Base-by-base conservation (phyloP, 108 stramenopile species). In the Seminavis robusta region DNA sequence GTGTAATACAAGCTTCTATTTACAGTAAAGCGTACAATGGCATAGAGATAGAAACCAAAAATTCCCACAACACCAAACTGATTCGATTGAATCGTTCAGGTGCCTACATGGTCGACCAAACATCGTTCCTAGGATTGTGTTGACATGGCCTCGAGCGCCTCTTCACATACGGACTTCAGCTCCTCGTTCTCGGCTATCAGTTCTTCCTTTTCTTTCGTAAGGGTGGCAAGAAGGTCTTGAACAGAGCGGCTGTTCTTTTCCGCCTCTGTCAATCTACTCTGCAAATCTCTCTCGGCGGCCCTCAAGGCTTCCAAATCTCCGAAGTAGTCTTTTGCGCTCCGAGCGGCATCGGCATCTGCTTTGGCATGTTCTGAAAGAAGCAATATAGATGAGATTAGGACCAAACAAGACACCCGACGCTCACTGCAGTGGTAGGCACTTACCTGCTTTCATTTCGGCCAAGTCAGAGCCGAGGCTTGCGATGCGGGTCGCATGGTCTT, bases 91-190 rank as follows among this genome's bases (percentile, higher is more conserved):
- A n/a, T n/a, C n/a, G n/a, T n/a, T n/a, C n/a, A n/a, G n/a, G n/a
- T n/a, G n/a, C n/a, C n/a, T n/a, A n/a, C n/a, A n/a, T n/a, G n/a
- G n/a, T n/a, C n/a, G n/a, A n/a, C n/a, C n/a, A n/a, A n/a, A n/a
- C n/a, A n/a, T n/a, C n/a, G n/a, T n/a, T n/a, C n/a, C n/a, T n/a
- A n/a, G n/a, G n/a, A n/a, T n/a, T n/a, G n/a, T n/a, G n/a, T n/a
- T n/a, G n/a, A n/a, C n/a, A n/a, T n/a, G n/a, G n/a, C n/a, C n/a
- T n/a, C n/a, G n/a, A n/a, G n/a, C n/a, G n/a, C n/a, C 37, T 83
- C 81, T 54, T 83, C 81, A 47, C 71, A 75, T 3, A 83, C 71
- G 16, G 65, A 56, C 41, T 78, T 75, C 41, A 83, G 36, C 16
- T 79, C 81, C 20, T 43, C 45, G 32, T 69, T 34, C 46, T 79